Conservation (phyloP, 129 eudicot species). For the Tanacetum coccineum region DNA sequence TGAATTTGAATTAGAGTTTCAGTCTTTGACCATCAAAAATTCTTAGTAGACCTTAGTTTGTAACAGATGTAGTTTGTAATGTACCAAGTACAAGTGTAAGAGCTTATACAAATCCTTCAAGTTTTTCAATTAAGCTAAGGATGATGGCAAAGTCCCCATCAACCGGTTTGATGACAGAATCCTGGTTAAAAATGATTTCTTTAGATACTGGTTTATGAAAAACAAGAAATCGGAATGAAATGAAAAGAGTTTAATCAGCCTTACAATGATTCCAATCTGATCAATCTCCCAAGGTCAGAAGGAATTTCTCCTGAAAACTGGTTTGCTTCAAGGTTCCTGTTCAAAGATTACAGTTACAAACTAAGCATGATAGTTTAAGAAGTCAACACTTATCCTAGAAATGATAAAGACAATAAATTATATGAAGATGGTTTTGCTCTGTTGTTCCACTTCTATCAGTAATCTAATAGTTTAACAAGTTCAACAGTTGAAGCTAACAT, state of each 20-base stretch:
- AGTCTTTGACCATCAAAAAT: neutral
- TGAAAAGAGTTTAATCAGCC: constrained; percentile 18
- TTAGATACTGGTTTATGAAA: neutral
- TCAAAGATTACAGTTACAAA: constrained; percentile 18
- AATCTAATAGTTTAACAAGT: no score
- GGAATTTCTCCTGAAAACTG: constrained; percentile 55
- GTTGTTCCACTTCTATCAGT: neutral
- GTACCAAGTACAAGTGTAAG: constrained; percentile 2
- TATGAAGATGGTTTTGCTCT: neutral
- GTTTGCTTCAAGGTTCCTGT: constrained; percentile 67
- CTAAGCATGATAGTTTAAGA: neutral
- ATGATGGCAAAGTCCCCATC: constrained; percentile 47
- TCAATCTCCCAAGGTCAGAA: constrained; percentile 47
- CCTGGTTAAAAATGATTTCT: constrained; percentile 20
- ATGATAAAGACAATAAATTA: no score
- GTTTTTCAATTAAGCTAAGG: constrained; percentile 44
- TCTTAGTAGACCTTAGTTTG: neutral
- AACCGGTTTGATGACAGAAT: constrained; percentile 63
- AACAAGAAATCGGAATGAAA: neutral
- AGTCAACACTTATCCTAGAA: neutral
- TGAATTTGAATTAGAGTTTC: no score
- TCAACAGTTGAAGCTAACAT: no score
- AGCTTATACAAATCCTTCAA: constrained; percentile 60
- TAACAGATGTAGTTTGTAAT: neutral
- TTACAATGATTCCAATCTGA: constrained; percentile 47